Base-by-base conservation (phyloP, 352 stramenopile species). In the Phytophthora sansomeana region DNA sequence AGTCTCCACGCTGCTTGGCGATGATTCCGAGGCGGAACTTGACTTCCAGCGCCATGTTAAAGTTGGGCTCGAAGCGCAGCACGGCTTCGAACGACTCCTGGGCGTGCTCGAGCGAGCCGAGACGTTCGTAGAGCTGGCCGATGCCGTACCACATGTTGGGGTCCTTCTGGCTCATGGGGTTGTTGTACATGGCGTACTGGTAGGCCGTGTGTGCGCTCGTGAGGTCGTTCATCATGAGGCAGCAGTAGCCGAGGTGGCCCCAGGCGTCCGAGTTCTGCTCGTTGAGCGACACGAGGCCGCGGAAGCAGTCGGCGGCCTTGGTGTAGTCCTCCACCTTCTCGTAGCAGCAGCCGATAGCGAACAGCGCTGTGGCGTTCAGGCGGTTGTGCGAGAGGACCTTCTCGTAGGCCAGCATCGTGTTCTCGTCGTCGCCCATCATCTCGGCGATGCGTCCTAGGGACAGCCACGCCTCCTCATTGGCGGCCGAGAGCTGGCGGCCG, bases 121-220 rank as follows among this genome's bases (percentile, higher is more conserved):
- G 82, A 33, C 87, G 87, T 60, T 95, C 87, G 65, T 95, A 95
- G 50, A 95, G 80, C 73, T 93, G 85, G 8, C 87, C 87, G 47
- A 95, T 95, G 62, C 87, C 87, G 72, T 93, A 95, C 87, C 87
- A 95, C 78, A 95, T 89, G 67, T 88, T 93, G 17, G 87, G 85
- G 57, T 95, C 87, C 63, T 92, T 91, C 69, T 95, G 85, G 39
- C 85, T 93, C 78, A 89, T 91, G 6, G 87, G 87, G 70, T 93
- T 95, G 78, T 95, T 92, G 78, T 93, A 95, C 85, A 95, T 93
- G 51, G 87, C 87, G 68, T 95, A 93, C 69, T 95, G 87, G 68
- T 95, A 95, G 30, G 87, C 87, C 59, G 87, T 93, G 73, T 95
- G 85, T 4, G 87, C 87, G 61, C 86, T 95, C 70, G 84, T 90